These are phyloP conservation scores for Leishmania tarentolae DNA, from an alignment of 208 protist species.

Conservation along the genomic window DNA sequence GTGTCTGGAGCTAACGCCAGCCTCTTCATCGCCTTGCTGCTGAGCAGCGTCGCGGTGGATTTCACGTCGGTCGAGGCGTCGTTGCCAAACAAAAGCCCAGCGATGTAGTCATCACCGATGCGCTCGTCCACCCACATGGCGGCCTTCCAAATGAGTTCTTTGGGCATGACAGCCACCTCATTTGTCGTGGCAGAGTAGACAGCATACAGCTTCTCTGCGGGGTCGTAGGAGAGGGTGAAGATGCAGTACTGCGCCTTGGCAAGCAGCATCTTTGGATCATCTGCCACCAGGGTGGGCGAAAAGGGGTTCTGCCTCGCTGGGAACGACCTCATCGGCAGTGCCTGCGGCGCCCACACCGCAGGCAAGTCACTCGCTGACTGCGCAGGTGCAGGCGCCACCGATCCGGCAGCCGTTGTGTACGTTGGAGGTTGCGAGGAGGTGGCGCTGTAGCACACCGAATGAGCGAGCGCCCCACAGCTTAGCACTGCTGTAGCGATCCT, in stretches of 20 bases:
- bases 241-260: conserved; percentile 84
- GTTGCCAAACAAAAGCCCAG: conserved; percentile 75
- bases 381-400: conserved; percentile 8
- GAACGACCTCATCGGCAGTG: conserved; percentile 14
- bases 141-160: conserved; percentile 73
- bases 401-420: background rate
- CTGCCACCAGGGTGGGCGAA: conserved; percentile 22
- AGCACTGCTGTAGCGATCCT: background rate
- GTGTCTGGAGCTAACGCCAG: conserved; percentile 72
- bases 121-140: conserved; percentile 85
- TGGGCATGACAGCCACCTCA: conserved; percentile 55
- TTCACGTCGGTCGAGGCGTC: conserved; percentile 53
- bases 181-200: conserved; percentile 85
- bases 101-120: conserved; percentile 84
- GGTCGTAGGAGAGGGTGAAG: conserved; percentile 70
- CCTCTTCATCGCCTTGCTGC: conserved; percentile 67
- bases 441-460: conserved; percentile 8
- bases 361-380: background rate
- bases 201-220: conserved; percentile 38
- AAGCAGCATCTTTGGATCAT: conserved; percentile 68
- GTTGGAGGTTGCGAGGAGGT: conserved; percentile 7
- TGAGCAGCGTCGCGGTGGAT: conserved; percentile 40
- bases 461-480: background rate
- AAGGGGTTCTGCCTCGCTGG: conserved; percentile 70
- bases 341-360: conserved; percentile 2